These are phyloP conservation scores for Hericium coralloides DNA, from an alignment of 768 basidiomycete species.

Conservation along the genomic window DNA sequence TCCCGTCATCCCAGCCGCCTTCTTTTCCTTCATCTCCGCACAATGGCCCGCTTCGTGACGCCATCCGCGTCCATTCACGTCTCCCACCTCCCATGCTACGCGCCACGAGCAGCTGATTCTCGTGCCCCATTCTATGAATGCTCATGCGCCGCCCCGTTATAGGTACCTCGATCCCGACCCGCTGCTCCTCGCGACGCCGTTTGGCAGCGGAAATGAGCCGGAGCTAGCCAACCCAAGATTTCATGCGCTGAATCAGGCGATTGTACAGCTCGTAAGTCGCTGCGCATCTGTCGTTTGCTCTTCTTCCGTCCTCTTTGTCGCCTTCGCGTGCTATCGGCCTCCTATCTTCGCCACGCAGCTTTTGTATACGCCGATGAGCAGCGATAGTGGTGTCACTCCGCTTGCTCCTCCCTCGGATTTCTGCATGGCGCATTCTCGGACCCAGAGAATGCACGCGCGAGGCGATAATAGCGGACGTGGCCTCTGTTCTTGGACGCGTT, in stretches of 20 bases:
- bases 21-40: constrained; percentile 17
- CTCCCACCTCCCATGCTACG: background rate
- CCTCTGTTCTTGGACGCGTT: background rate
- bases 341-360: background rate
- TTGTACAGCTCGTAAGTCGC: constrained; percentile 78
- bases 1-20: constrained; percentile 1
- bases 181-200: constrained; percentile 61
- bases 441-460: background rate
- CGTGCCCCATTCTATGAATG: constrained; percentile 1
- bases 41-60: constrained; percentile 1
- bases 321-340: background rate
- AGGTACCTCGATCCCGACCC: constrained; percentile 96
- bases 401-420: background rate
- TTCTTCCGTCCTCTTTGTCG: background rate
- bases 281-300: constrained; percentile 1
- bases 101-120: constrained; percentile 5
- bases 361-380: background rate
- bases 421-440: background rate
- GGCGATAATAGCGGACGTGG: too few species aligned
- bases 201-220: constrained; percentile 43
- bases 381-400: background rate
- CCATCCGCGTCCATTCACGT: constrained; percentile 4
- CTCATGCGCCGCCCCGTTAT: background rate
- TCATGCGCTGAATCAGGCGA: constrained; percentile 88
- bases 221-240: constrained; percentile 66